Percentiles rank a stretch among this genome's conserved stretches.
Conservation (phyloP, 371 early-diverging fungal genomes). For the Rhizopus arrhizus region DNA sequence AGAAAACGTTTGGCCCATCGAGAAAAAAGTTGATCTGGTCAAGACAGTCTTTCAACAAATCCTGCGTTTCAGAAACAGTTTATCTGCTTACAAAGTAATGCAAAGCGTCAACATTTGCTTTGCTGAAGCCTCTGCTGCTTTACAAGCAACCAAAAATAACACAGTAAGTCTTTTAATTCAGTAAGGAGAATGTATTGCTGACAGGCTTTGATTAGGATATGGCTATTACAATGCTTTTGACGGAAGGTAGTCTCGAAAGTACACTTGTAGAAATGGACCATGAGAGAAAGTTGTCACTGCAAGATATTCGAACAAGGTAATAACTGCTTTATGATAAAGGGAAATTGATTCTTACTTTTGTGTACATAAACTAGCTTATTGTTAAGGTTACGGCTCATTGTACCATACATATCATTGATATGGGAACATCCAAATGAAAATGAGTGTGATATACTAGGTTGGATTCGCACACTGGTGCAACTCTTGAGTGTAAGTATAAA, state of each 20-base stretch:
- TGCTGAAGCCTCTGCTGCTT: constrained; percentile 49
- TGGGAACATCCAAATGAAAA: constrained; percentile 57
- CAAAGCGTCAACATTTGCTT: constrained; percentile 49
- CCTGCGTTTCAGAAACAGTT: constrained; percentile 42
- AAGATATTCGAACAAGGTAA: constrained; percentile 51
- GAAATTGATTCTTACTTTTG: neutral
- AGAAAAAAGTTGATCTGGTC: constrained; percentile 54
- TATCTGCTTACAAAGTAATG: constrained; percentile 56
- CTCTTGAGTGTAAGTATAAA: constrained; percentile 42
- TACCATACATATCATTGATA: constrained; percentile 59
- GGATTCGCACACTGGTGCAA: constrained; percentile 42
- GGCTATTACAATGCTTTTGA: constrained; percentile 42
- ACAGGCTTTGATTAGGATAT: constrained; percentile 29
- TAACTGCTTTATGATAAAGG: neutral
- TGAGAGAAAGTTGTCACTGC: constrained; percentile 30
- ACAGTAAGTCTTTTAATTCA: constrained; percentile 27
- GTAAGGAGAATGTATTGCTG: neutral
- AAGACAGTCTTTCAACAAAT: constrained; percentile 57
- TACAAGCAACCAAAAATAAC: constrained; percentile 40
- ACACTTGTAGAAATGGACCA: constrained; percentile 17
- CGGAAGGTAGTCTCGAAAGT: constrained; percentile 38
- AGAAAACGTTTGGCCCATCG: constrained; percentile 50
- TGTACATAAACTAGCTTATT: constrained; percentile 30
- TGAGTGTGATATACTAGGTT: constrained; percentile 52
- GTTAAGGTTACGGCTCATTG: constrained; percentile 55